A percentile compares a stretch with the other conserved stretches of the same genome.
phyloP scores from a whole-genome alignment of 768 basidiomycete genomes.

The Kwoniella dejecticola region DNA sequence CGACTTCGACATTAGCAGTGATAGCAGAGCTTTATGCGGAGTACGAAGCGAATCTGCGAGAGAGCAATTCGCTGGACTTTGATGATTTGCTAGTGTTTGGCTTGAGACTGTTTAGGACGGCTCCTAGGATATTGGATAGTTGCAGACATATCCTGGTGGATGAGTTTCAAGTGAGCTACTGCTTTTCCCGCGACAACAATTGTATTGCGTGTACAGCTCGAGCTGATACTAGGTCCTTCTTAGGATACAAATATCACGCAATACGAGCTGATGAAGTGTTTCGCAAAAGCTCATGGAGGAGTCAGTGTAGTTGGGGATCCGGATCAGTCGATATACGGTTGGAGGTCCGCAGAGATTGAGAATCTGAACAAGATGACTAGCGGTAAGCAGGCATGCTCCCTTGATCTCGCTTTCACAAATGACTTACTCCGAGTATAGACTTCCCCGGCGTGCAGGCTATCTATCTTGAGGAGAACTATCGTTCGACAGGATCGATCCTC shows the following conservation, averaged over 20 bases:
- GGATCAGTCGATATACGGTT: slow-evolving; percentile 88
- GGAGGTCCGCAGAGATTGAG: slow-evolving; percentile 75
- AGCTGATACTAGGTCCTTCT: neutral
- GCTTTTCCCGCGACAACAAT: too few species aligned
- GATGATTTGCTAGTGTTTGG: slow-evolving; percentile 80
- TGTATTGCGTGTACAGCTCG: too few species aligned
- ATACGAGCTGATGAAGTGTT: slow-evolving; percentile 73
- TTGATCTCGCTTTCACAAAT: neutral
- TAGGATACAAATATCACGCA: slow-evolving; percentile 82
- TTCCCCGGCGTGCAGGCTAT: slow-evolving; percentile 69
- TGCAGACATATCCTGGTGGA: slow-evolving; percentile 75
- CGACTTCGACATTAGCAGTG: slow-evolving; percentile 38
- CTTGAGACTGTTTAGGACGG: slow-evolving; percentile 64
- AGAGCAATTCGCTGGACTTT: slow-evolving; percentile 77
- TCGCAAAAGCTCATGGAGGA: slow-evolving; percentile 62
- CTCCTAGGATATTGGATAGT: slow-evolving; percentile 62
- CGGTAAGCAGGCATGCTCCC: slow-evolving; percentile 56
- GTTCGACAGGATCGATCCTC: slow-evolving; percentile 76
- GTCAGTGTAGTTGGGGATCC: slow-evolving; percentile 87
- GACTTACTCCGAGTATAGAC: slow-evolving; percentile 58
- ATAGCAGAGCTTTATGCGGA: slow-evolving; percentile 62
- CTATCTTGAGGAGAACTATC: slow-evolving; percentile 81
- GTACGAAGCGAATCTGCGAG: slow-evolving; percentile 67
- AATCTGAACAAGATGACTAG: slow-evolving; percentile 73
- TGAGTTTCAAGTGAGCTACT: slow-evolving; percentile 67